A percentile compares a stretch with the other conserved stretches of the same genome.
phyloP scores from a whole-genome alignment of 1,139 yeast species.

The Geotrichum candidum region DNA sequence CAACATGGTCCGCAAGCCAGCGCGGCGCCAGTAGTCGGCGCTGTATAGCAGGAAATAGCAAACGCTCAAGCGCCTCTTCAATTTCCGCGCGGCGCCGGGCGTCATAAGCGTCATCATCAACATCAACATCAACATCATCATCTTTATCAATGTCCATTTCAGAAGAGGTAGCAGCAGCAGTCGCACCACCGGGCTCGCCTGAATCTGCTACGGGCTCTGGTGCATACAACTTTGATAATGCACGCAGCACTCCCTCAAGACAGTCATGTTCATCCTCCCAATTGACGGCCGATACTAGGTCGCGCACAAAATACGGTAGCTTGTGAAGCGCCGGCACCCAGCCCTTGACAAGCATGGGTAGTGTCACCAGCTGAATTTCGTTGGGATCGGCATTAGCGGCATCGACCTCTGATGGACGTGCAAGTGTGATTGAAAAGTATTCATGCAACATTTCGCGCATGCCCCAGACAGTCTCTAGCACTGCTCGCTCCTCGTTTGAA shows the following conservation, averaged over 20 bases:
- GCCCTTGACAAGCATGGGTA: slow-evolving; percentile 66
- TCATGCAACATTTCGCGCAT: slow-evolving; percentile 67
- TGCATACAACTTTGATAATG: slow-evolving; percentile 65
- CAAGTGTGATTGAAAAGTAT: slow-evolving; percentile 57
- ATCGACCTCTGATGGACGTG: slow-evolving; percentile 2
- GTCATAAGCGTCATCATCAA: slow-evolving; percentile 9
- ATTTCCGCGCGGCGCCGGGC: slow-evolving; percentile 10
- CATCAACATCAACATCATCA: slow-evolving; percentile 1
- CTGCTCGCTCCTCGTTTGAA: not conserved
- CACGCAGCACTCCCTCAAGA: slow-evolving; percentile 55
- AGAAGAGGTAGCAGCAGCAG: slow-evolving; percentile 2
- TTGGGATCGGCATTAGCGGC: slow-evolving; percentile 14
- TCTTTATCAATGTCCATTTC: slow-evolving; percentile 5
- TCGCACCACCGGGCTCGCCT: slow-evolving; percentile 23
- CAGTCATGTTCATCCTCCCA: slow-evolving; percentile 67
- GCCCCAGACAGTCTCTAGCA: slow-evolving; percentile 20
- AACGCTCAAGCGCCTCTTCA: slow-evolving; percentile 44
- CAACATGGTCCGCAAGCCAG: slow-evolving; percentile 47
- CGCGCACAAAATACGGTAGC: slow-evolving; percentile 59
- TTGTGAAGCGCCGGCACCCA: slow-evolving; percentile 59
- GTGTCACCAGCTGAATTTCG: slow-evolving; percentile 32
- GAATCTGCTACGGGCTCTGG: slow-evolving; percentile 50
- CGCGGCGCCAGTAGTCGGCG: slow-evolving; percentile 61
- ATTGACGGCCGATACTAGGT: slow-evolving; percentile 52
- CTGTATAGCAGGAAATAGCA: slow-evolving; percentile 58